Conservation (phyloP, 345 rosid species). For the Eucalyptus sp. region DNA sequence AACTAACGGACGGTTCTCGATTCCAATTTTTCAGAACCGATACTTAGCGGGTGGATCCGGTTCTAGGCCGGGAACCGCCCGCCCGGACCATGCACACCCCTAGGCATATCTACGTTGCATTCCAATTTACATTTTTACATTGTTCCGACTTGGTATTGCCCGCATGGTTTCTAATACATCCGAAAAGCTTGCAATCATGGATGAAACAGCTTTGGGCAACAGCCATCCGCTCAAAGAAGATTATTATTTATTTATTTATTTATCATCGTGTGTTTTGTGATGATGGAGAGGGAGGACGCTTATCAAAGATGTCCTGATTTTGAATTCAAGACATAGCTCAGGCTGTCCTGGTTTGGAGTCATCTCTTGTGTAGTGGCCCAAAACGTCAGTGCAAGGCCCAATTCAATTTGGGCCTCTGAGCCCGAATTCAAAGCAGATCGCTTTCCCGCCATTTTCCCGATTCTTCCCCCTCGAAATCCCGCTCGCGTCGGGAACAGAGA, state of each 20-base stretch:
- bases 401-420: neutral
- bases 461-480: neutral
- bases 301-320: neutral
- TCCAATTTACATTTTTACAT: neutral
- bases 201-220: neutral
- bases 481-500: neutral
- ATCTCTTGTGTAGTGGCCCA: neutral
- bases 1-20: no score
- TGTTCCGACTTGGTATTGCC: neutral
- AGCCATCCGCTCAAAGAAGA: neutral
- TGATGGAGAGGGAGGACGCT: neutral
- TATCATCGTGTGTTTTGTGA: neutral
- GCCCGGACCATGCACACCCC: no score
- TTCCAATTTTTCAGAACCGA: no score
- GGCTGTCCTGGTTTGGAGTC: neutral
- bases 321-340: neutral
- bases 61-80: no score
- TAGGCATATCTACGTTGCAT: neutral
- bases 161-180: neutral
- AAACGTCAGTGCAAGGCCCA: neutral
- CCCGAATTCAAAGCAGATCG: neutral
- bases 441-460: neutral
- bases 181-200: neutral
- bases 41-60: no score
- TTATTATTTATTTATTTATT: neutral